These are phyloP conservation scores for Fonsecaea monophora DNA, from an alignment of 2,329 filamentous ascomycete genomes.

Conservation along the genomic window DNA sequence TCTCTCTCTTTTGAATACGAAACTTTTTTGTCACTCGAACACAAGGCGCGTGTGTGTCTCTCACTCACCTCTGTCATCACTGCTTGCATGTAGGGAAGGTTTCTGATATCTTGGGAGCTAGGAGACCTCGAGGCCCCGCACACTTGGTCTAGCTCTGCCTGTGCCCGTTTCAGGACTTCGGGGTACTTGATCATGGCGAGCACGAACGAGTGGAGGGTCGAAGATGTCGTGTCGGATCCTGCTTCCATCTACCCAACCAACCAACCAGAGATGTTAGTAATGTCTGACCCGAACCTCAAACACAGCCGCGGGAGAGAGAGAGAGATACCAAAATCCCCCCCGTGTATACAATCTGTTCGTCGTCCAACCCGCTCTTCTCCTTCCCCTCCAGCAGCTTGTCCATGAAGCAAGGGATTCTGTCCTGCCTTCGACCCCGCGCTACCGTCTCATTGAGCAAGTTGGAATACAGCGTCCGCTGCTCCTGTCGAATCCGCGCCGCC, in stretches of 20 bases:
- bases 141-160: constrained; percentile 51
- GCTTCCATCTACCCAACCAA: constrained; percentile 47
- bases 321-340: constrained; percentile 19
- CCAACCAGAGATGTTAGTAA: constrained; percentile 19
- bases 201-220: constrained; percentile 57
- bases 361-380: constrained; percentile 16
- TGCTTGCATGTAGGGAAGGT: constrained; percentile 45
- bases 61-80: constrained; percentile 42
- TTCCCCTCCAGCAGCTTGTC: constrained; percentile 20
- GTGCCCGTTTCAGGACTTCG: constrained; percentile 50
- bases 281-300: too few relatives aligned
- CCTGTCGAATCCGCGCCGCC: constrained; percentile 38
- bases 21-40: not conserved
- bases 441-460: constrained; percentile 18
- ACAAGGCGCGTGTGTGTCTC: not conserved
- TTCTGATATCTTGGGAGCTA: constrained; percentile 40
- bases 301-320: not conserved
- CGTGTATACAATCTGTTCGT: constrained; percentile 13
- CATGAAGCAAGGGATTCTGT: constrained; percentile 30
- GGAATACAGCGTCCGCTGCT: constrained; percentile 17
- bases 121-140: constrained; percentile 44
- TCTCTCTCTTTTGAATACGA: not conserved
- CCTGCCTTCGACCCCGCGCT: not conserved
- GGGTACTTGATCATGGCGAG: constrained; percentile 58
- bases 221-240: constrained; percentile 59